Evolutionary conservation across 2,329 filamentous ascomycete species (phyloP), one percentile per base, ranked within the genome.

Genomic region (Trichophyton equinum): DNA sequence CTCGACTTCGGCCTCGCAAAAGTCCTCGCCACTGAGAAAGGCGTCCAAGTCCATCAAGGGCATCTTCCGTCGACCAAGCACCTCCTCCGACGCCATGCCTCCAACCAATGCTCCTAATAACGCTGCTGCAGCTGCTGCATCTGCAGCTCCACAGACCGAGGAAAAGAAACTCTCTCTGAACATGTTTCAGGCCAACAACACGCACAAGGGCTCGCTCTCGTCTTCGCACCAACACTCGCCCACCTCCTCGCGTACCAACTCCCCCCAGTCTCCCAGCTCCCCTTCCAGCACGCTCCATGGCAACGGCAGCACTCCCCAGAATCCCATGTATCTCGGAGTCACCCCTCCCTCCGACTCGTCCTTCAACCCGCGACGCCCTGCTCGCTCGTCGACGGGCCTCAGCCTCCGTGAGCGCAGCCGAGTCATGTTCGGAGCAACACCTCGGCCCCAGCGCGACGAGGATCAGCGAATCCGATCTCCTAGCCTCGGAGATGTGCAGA

Each of bases 211-310:
- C 61, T 70, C 74, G 2, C 74, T 75, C 56, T 74, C 73, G 0
- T 67, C 74, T 1, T 72, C 74, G 2, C 66, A 63, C 7, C 68
- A 70, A 20, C 71, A 68, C 49, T 72, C 75, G 1, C 72, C 73
- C 46, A 68, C 67, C 33, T 71, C 70, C 1, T 74, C 74, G 6
- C 69, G 69, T 9, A 69, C 70, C 25, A 70, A 71, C 62, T 72
- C 72, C 1, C 74, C 74, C 7, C 70, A 72, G 38, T 71, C 71
- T 9, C 69, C 72, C 5, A 36, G 66, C 11, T 46, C 67, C 49
- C 71, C 73, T 20, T 66, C 67, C 38, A 72, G 69, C 62, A 75
- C 66, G 8, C 27, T 63, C 38, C 66, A 69, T 18, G 51, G 51
- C 11, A 38, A 9, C 33, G 7, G 51, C 33, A 15, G 51, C 30